Evolutionary conservation across 2,329 filamentous ascomycete species (phyloP).

Genomic region (Phaeosphaeria sp.): DNA sequence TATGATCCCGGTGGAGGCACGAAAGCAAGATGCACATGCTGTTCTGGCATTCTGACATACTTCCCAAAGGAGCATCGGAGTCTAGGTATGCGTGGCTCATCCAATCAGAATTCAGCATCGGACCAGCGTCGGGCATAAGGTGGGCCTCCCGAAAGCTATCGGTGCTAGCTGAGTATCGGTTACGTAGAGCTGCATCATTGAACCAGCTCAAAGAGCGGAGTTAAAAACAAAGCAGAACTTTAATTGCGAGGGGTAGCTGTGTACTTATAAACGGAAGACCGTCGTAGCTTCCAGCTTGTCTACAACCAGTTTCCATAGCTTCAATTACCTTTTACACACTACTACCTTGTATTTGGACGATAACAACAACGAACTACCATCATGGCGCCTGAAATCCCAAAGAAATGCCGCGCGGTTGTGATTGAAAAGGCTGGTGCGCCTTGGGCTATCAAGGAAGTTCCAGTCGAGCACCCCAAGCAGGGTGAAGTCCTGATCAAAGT

Average conservation of each 20-base stretch:
- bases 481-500: conserved; percentile 74
- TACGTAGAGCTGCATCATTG: background rate
- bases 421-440: conserved; percentile 61
- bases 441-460: conserved; percentile 65
- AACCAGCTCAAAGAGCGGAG: background rate
- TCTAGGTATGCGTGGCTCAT: background rate
- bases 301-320: background rate
- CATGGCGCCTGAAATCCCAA: conserved; percentile 50
- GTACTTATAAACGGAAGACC: background rate
- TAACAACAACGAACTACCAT: background rate
- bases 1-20: too few species aligned
- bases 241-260: background rate
- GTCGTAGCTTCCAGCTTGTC: background rate
- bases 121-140: background rate
- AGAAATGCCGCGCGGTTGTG: conserved; percentile 71
- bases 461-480: conserved; percentile 61
- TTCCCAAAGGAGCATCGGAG: conserved; percentile 7
- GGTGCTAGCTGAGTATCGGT: background rate
- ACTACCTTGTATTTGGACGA: too few species aligned
- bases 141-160: background rate
- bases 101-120: background rate
- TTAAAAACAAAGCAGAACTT: background rate
- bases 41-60: background rate
- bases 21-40: background rate
- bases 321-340: background rate